Evolutionary conservation across 345 rosid species (phyloP).

Genomic region (Noccaea caerulescens): DNA sequence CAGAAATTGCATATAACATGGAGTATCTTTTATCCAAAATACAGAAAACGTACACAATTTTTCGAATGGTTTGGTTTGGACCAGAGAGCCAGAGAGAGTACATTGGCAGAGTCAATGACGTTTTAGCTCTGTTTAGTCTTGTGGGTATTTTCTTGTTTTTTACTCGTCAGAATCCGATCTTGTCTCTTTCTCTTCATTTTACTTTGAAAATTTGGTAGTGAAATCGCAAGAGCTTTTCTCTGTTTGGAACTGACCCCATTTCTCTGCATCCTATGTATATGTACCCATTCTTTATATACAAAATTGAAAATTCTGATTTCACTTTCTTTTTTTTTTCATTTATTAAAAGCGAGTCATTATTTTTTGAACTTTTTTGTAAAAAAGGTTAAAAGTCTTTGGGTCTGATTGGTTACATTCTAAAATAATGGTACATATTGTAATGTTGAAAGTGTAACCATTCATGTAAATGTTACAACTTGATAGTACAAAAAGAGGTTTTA

Average conservation of each 20-base stretch:
- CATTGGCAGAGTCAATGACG: constrained; percentile 47
- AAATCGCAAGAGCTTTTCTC: constrained; percentile 21
- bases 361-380: too few relatives aligned
- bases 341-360: too few relatives aligned
- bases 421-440: too few relatives aligned
- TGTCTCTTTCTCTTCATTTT: constrained; percentile 36
- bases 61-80: constrained; percentile 40
- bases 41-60: constrained; percentile 26
- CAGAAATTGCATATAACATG: constrained; percentile 17
- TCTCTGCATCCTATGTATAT: constrained; percentile 25
- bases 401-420: too few relatives aligned
- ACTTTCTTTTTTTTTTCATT: constrained; percentile 18
- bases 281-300: not conserved
- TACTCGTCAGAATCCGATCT: constrained; percentile 33
- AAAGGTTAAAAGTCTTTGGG: too few relatives aligned
- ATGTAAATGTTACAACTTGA: too few relatives aligned
- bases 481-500: too few relatives aligned
- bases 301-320: not conserved
- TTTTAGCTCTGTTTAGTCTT: constrained; percentile 31
- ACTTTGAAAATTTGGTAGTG: not conserved
- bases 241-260: constrained; percentile 5
- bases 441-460: too few relatives aligned
- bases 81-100: constrained; percentile 29
- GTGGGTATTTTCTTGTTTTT: constrained; percentile 41
- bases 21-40: constrained; percentile 28